Base-by-base conservation (phyloP, 2,329 filamentous ascomycete species). In the Talaromyces sp. region DNA sequence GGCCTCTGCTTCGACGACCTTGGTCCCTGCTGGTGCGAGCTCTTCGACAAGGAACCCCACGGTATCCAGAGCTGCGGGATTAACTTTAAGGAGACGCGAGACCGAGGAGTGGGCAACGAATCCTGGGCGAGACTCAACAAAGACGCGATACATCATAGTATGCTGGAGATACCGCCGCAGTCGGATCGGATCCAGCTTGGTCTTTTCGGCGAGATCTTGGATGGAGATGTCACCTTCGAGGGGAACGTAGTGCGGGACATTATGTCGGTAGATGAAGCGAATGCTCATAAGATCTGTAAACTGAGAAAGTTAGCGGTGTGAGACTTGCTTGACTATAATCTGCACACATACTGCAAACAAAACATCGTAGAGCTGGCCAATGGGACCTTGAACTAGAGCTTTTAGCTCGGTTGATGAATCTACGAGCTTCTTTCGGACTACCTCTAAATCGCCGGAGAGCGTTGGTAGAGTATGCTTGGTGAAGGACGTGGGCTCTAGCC, bases 191-290 rank as follows among this genome's bases (percentile, higher is more conserved):
- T 57, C 33, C 6, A 57, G 16, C 10, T 57, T 57, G 33, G 52
- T 37, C 37, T 33, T 37, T 1, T 57, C 19, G 19, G 52, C 52
- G 37, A 57, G 31, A 19, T 57, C 33, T 3, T 57, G 31, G 33
- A 57, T 37, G 33, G 52, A 57, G 4, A 57, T 37, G 9, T 57
- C 52, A 11, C 52, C 33, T 19, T 37, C n/a, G 3, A 37, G 31
- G 8, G 52, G 52, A 22, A 57, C 52, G 39, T 57, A 37, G 6
- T 57, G 33, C 5, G 52, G 52, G 22, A 57, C 33, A 22, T 57
- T 57, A 39, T 57, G 37, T 37, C 52, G 52, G 52, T 57, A 57
- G n/a, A 57, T 57, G 16, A 57, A 57, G 8, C 52, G 52, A 19
- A 57, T 19, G 33, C 52, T 57, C 14, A 57, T 33, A 13, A 57